Percentiles rank a stretch among this genome's conserved stretches.
These are phyloP conservation scores for Monilinia aucupariae DNA, from an alignment of 2,329 filamentous ascomycete species.

Conservation along the genomic window DNA sequence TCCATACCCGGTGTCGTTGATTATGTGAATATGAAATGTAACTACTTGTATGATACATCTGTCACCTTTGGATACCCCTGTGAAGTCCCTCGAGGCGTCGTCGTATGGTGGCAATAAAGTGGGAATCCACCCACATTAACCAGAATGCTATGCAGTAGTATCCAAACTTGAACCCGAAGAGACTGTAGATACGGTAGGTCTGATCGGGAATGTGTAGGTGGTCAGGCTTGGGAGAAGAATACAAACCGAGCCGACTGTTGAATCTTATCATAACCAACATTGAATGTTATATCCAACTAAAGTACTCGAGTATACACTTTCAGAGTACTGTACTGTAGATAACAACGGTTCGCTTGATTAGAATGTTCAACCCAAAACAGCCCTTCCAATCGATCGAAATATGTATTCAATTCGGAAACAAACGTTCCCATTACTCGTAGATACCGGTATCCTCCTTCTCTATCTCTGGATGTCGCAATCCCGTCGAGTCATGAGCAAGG, in stretches of 20 bases:
- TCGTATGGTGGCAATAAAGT: neutral
- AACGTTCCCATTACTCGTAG: neutral
- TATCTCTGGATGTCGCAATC: conserved; percentile 2
- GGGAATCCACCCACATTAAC: neutral
- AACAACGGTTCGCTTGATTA: no score
- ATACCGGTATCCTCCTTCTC: neutral
- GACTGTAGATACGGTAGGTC: no score
- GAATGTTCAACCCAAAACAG: neutral
- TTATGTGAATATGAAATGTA: neutral
- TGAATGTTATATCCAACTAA: neutral
- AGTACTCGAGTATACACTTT: no score
- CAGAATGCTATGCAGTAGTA: neutral
- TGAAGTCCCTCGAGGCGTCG: neutral
- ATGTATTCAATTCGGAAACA: neutral
- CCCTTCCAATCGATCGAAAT: neutral
- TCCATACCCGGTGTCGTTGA: neutral
- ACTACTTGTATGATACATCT: neutral
- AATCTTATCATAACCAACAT: neutral
- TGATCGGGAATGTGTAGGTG: neutral
- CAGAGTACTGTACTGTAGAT: no score
- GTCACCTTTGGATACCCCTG: neutral
- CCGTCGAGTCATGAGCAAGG: neutral
- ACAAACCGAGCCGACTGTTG: neutral
- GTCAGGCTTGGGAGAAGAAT: neutral
- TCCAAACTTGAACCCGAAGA: neutral